Evolutionary conservation across 805 yeast species (phyloP).

Genomic region (Candida silvatica): DNA sequence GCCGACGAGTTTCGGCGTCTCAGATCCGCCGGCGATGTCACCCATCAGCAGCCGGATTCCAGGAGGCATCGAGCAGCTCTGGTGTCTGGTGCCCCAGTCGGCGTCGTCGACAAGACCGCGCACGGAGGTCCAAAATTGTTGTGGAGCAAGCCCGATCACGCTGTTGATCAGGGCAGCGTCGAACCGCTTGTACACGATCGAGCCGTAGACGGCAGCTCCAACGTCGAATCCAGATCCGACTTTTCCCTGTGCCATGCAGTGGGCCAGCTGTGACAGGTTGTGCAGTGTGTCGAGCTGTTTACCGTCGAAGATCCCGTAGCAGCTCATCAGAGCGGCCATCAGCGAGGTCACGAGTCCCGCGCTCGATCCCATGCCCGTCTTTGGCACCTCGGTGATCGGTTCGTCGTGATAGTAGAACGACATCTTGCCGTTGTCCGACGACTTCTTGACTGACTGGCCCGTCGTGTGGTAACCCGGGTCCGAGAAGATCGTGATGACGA

Average conservation of each 20-base stretch:
- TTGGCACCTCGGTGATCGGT: slow-evolving; percentile 67
- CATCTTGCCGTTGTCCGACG: slow-evolving; percentile 28
- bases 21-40: slow-evolving; percentile 87
- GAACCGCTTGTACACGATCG: slow-evolving; percentile 75
- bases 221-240: slow-evolving; percentile 97
- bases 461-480: slow-evolving; percentile 90
- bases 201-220: slow-evolving; percentile 91
- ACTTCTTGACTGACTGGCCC: slow-evolving; percentile 29
- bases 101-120: slow-evolving; percentile 28
- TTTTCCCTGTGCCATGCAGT: slow-evolving; percentile 90
- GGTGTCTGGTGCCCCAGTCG: slow-evolving; percentile 56
- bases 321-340: slow-evolving; percentile 56
- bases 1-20: slow-evolving; percentile 84
- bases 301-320: slow-evolving; percentile 20
- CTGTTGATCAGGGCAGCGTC: slow-evolving; percentile 40
- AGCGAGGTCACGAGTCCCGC: slow-evolving; percentile 87
- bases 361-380: slow-evolving; percentile 94
- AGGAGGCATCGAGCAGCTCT: slow-evolving; percentile 56
- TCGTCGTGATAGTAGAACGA: slow-evolving; percentile 51
- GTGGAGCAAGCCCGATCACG: slow-evolving; percentile 6
- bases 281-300: slow-evolving; percentile 39
- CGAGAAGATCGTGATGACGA: slow-evolving; percentile 59
- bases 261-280: slow-evolving; percentile 81
- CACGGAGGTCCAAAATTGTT: slow-evolving; percentile 23
- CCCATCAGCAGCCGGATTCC: slow-evolving; percentile 78